Percentiles rank a stretch among this genome's conserved stretches.
Conservation (phyloP, 2,329 filamentous ascomycete genomes). For the Teratosphaeria destructans region DNA sequence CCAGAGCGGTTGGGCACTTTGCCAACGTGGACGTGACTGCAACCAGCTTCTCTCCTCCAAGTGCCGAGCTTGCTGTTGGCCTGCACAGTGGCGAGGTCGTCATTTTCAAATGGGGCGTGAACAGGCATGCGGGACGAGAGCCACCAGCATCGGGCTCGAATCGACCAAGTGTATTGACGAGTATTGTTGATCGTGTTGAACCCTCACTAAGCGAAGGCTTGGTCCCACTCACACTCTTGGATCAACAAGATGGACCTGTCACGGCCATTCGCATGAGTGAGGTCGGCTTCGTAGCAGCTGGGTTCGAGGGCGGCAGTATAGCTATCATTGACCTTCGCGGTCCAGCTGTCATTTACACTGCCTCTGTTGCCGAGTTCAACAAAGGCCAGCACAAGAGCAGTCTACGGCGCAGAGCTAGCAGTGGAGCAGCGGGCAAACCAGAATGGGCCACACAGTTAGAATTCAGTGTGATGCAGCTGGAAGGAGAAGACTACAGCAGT, state of each 20-base stretch:
- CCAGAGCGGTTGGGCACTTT: conserved; percentile 68
- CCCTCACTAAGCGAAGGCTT: conserved; percentile 66
- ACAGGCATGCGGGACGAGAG: conserved; percentile 60
- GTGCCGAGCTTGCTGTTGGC: conserved; percentile 77
- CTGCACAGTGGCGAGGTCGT: conserved; percentile 74
- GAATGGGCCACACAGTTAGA: conserved; percentile 78
- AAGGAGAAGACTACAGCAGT: conserved; percentile 90
- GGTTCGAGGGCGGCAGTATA: conserved; percentile 72
- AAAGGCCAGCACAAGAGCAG: conserved; percentile 69
- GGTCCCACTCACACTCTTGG: conserved; percentile 68
- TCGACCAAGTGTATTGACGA: conserved; percentile 47
- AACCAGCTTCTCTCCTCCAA: conserved; percentile 71
- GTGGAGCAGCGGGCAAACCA: conserved; percentile 34
- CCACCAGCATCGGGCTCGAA: conserved; percentile 40
- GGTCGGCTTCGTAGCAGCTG: conserved; percentile 81
- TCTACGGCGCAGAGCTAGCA: conserved; percentile 46
- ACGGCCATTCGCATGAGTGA: conserved; percentile 77
- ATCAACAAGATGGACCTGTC: conserved; percentile 73
- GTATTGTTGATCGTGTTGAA: conserved; percentile 65
- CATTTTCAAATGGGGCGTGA: conserved; percentile 79
- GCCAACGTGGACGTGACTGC: conserved; percentile 65
- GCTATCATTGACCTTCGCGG: conserved; percentile 81
- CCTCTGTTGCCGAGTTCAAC: conserved; percentile 59
- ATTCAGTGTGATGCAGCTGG: conserved; percentile 86
- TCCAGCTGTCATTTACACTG: conserved; percentile 70